Evolutionary conservation across 495 filamentous ascomycete genomes (phyloP), one percentile per base, ranked within the genome.

Genomic region (Penicillium maclennaniae): DNA sequence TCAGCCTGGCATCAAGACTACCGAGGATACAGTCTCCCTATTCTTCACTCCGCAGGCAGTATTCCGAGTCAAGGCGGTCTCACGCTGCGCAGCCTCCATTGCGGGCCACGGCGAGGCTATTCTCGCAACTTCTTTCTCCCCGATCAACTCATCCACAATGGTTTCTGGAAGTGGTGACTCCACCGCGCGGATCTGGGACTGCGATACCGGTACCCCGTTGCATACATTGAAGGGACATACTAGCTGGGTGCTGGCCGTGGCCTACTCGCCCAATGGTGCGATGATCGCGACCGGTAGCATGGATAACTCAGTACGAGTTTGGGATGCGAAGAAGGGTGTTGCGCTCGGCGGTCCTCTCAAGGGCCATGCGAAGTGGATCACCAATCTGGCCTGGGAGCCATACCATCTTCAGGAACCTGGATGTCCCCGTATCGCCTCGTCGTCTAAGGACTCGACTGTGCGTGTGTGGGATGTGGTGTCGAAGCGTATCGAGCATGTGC

Each of bases 181-280:
- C 28, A 97, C 95, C 7, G 95, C 93, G 7, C 77, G 95, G 43
- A 83, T 99, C 73, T 97, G 89, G 87, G 93, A 99, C 60, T 95
- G 90, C 47, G 89, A 97, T 61, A 97, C 89, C 0, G 92, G 92
- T 41, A 97, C 92, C 0, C 91, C 95, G 0, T 73, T 90, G 48
- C 81, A 87, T 65, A 97, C 92, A 2, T 69, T 99, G 20, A 95
- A 95, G 66, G 93, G 93, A 12, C 95, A 97, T 68, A 89, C 87
- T 14, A 87, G 87, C 54, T 97, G 92, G 92, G 92, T 99, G 7
- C 73, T 99, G 56, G 88, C 84, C 2, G 87, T 95, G 14, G 82
- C 79, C 51, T 99, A 87, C 83, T 91, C 87, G 27, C 92, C 89
- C 7, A 89, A 95, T 62, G 88, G 85, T 15, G 77, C 78, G 12